These are phyloP conservation scores for Phyllosticta capitalensis DNA, from an alignment of 2,329 filamentous ascomycete genomes.

Conservation along the genomic window DNA sequence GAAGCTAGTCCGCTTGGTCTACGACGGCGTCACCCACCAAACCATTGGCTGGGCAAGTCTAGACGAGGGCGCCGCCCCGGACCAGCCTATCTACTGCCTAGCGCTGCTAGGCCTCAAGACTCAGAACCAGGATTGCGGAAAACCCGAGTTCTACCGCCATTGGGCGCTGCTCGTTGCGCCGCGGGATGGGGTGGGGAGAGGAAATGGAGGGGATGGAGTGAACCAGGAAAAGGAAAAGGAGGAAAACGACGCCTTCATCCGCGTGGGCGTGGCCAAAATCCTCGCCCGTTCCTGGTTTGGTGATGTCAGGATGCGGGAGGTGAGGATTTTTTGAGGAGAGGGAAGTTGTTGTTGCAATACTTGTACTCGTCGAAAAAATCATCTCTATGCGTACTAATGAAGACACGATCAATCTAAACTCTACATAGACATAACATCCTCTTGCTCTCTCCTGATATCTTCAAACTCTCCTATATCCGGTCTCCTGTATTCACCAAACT, in stretches of 20 bases:
- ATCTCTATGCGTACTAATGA: no score
- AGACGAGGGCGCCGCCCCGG: constrained; percentile 11
- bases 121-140: neutral
- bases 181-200: neutral
- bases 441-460: no score
- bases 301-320: neutral
- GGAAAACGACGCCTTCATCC: neutral
- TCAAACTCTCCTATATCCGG: no score
- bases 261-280: constrained; percentile 14
- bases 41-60: constrained; percentile 14
- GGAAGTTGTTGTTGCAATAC: no score
- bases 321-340: constrained; percentile 2
- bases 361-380: no score
- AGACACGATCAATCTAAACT: no score
- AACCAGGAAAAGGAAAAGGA: no score
- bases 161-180: constrained; percentile 14
- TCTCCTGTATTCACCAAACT: no score
- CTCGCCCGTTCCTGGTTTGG: constrained; percentile 9
- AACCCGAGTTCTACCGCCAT: constrained; percentile 3
- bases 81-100: constrained; percentile 10
- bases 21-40: neutral
- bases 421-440: no score
- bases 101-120: constrained; percentile 11
- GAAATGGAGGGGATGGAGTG: neutral
- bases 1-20: neutral